Evolutionary conservation across 805 yeast species (phyloP), one percentile per base, ranked within the genome.

Genomic region (Candida mattraensis): DNA sequence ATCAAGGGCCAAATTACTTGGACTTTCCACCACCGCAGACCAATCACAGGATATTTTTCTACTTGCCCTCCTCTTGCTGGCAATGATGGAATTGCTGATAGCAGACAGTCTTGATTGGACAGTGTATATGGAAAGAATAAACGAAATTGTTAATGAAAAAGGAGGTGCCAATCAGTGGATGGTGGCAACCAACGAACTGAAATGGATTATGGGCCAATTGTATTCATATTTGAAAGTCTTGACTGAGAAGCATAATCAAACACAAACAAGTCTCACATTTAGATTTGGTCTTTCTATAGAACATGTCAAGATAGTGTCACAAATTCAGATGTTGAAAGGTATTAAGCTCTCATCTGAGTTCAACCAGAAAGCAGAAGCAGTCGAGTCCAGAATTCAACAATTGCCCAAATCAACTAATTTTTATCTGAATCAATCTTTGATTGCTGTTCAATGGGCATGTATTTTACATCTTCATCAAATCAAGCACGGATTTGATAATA

Each of bases 101-200:
- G 39, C 35, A 20, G 31, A 30, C 8, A 35, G 39, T 16, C 20
- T 36, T 30, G 39, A 36, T 11, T 25, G 35, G 12, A 21, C 18
- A 3, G n/a, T 30, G 18, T 36, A 36, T 17, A 8, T 36, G 31
- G 39, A 36, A 6, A 29, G 30, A 14, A 24, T 35, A 7, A 23
- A 35, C 6, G 25, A 24, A 18, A 16, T 29, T 6, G 5, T 27
- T 6, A 18, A 16, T 18, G 14, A 21, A 8, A 24, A 12, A 1
- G 10, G 12, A 2, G 31, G 23, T 17, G 31, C 27, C 9, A 30
- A 33, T 15, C 17, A 20, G 13, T 18, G 4, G 14, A 13, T 9
- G 14, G 16, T 24, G 16, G 27, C n/a, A 14, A 24, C 4, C 14
- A 24, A 16, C 27, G 27, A 24, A 24, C n/a, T 16, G 4, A 10